phyloP scores from a whole-genome alignment of 352 stramenopile genomes.

The Achlya hypogyna region DNA sequence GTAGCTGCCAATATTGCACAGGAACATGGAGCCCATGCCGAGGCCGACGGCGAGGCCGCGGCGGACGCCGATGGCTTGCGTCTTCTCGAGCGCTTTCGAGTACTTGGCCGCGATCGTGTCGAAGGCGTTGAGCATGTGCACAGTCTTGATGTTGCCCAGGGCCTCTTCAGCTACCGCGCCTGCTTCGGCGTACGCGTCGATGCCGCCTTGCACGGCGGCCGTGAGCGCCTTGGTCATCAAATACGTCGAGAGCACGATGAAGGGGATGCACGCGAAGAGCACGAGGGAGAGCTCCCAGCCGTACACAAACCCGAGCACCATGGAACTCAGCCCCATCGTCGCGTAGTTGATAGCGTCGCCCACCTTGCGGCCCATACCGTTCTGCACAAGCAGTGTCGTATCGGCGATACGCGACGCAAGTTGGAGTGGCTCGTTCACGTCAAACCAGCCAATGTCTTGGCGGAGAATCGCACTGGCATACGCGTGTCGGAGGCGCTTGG shows the following conservation, averaged over 20 bases:
- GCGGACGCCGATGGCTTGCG: conserved; percentile 10
- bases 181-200: conserved; percentile 16
- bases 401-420: conserved; percentile 30
- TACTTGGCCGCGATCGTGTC: not conserved
- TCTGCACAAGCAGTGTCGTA: conserved; percentile 39
- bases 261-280: conserved; percentile 30
- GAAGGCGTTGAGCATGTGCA: conserved; percentile 15
- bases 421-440: conserved; percentile 48
- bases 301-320: conserved; percentile 27
- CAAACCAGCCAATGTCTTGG: conserved; percentile 41
- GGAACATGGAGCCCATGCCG: conserved; percentile 24
- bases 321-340: conserved; percentile 19
- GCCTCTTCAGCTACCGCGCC: conserved; percentile 16
- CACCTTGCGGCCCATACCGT: conserved; percentile 54
- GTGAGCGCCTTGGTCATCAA: conserved; percentile 19
- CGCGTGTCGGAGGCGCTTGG: conserved; percentile 41
- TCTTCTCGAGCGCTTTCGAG: not conserved
- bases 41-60: conserved; percentile 11
- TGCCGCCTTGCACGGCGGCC: not conserved
- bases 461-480: conserved; percentile 34
- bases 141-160: conserved; percentile 17
- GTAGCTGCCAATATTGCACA: conserved; percentile 28
- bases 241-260: conserved; percentile 25
- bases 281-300: conserved; percentile 32
- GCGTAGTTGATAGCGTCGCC: conserved; percentile 28